These are phyloP conservation scores for Candida sp. DNA, from an alignment of 1,139 yeast genomes.

Conservation along the genomic window DNA sequence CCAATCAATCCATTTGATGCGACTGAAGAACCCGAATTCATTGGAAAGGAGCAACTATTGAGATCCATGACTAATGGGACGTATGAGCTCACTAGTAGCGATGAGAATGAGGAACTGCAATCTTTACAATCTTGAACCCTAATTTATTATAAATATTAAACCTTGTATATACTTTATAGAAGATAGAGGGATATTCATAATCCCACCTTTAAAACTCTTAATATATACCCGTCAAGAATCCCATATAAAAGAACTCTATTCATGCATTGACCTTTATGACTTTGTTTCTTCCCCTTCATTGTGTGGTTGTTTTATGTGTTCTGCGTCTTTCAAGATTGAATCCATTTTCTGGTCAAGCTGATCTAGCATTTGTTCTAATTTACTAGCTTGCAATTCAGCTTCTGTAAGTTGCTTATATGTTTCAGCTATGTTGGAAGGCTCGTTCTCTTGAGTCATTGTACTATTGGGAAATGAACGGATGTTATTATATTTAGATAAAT, in stretches of 20 bases:
- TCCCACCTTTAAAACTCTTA: no score
- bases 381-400: constrained; percentile 42
- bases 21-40: constrained; percentile 33
- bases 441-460: constrained; percentile 19
- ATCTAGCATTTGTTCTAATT: constrained; percentile 42
- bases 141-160: no score
- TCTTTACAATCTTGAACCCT: not conserved
- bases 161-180: not conserved
- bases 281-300: constrained; percentile 1
- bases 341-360: constrained; percentile 43
- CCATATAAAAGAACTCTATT: no score
- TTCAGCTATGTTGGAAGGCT: constrained; percentile 23
- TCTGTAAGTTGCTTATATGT: constrained; percentile 39
- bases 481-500: no score
- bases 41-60: constrained; percentile 22
- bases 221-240: no score
- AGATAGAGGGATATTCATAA: not conserved
- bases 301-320: constrained; percentile 12
- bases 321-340: constrained; percentile 39
- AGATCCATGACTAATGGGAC: constrained; percentile 11
- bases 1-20: constrained; percentile 68
- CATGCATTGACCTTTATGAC: not conserved
- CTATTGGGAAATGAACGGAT: no score
- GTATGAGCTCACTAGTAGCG: not conserved
- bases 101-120: not conserved